phyloP scores from a whole-genome alignment of 495 filamentous ascomycete genomes.

The Trichoderma gamsii region DNA sequence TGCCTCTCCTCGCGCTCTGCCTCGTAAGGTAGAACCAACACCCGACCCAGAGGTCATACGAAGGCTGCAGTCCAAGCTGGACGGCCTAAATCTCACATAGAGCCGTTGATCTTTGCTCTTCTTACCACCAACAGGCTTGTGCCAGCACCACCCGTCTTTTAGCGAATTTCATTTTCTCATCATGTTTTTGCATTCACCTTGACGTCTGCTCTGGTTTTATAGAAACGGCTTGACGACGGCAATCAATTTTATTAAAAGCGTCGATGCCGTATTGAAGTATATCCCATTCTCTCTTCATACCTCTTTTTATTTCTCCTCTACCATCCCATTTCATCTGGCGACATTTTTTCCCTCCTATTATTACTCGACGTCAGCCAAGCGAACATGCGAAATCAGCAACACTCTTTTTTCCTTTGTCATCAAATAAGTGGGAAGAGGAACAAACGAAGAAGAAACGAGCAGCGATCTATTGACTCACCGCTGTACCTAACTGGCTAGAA shows the following conservation, averaged over 20 bases:
- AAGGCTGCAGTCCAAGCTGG: slow-evolving; percentile 54
- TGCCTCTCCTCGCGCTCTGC: slow-evolving; percentile 41
- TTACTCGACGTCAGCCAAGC: background rate
- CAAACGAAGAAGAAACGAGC: background rate
- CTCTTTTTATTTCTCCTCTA: background rate
- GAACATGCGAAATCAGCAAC: background rate
- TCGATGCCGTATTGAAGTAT: background rate
- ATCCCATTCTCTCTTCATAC: background rate
- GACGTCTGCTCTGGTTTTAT: background rate
- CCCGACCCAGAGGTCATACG: slow-evolving; percentile 59
- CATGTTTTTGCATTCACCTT: slow-evolving; percentile 1
- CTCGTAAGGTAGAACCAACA: slow-evolving; percentile 54
- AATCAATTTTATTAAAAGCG: background rate
- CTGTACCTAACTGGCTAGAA: background rate
- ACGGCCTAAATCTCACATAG: slow-evolving; percentile 27
- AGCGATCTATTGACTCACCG: background rate
- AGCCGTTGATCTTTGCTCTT: background rate
- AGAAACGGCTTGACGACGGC: background rate
- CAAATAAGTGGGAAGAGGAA: background rate
- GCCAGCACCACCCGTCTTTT: background rate
- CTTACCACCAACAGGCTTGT: background rate
- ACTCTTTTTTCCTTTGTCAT: slow-evolving; percentile 4
- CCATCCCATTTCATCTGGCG: background rate
- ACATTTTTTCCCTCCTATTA: background rate
- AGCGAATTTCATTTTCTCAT: background rate